Evolutionary conservation across 164 flowering plant genomes (phyloP).

Genomic region (Nelumbo lutea): DNA sequence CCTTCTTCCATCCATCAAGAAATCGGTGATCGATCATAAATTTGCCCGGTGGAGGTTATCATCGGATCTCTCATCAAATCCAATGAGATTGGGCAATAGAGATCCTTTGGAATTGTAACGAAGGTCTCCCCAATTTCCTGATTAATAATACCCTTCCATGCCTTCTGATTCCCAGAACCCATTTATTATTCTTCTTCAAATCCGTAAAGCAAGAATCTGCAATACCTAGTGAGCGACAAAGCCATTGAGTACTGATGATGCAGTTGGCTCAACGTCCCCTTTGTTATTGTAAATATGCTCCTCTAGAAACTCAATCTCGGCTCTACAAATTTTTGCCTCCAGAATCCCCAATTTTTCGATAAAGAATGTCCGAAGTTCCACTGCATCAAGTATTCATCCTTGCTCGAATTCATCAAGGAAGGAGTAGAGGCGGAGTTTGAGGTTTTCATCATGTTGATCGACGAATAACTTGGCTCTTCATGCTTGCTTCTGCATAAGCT

Average conservation of each 20-base stretch:
- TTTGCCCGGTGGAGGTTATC: conserved; percentile 81
- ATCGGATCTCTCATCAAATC: conserved; percentile 49
- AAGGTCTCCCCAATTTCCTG: conserved; percentile 28
- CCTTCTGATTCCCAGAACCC: no score
- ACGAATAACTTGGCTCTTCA: conserved; percentile 23
- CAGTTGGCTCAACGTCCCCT: conserved; percentile 15
- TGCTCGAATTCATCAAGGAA: conserved; percentile 11
- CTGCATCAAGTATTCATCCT: conserved; percentile 39
- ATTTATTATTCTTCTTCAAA: no score
- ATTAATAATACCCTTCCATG: conserved; percentile 19
- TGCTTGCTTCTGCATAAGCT: conserved; percentile 49
- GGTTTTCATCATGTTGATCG: conserved; percentile 24
- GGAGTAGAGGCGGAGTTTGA: no score
- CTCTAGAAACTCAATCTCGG: no score
- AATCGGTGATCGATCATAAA: conserved; percentile 79
- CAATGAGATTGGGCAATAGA: no score
- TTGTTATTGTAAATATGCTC: conserved; percentile 36
- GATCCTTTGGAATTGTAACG: conserved; percentile 61
- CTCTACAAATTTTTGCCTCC: conserved; percentile 42
- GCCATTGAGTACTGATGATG: conserved; percentile 63
- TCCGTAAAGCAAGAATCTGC: no score
- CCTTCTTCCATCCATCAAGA: conserved; percentile 85
- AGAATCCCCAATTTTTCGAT: conserved; percentile 38
- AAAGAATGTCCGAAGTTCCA: conserved; percentile 21
- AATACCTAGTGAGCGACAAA: conserved; percentile 43